These are phyloP conservation scores for Punctularia strigosozonata DNA, from an alignment of 768 basidiomycete species.

Conservation along the genomic window DNA sequence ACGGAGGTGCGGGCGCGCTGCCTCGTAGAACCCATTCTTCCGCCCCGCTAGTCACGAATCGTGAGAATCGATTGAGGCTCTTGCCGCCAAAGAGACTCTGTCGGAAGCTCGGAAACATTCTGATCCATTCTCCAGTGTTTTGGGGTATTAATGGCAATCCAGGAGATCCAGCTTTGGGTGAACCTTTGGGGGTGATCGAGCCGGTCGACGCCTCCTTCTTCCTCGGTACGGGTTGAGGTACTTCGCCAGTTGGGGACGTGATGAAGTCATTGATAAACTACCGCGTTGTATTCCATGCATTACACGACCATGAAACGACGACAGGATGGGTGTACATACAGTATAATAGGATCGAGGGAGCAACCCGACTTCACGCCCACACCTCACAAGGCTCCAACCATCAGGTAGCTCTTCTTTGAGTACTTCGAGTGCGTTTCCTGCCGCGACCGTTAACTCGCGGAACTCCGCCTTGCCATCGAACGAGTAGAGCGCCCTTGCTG, in stretches of 20 bases:
- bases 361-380: conserved; percentile 41
- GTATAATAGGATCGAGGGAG: conserved; percentile 65
- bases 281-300: not conserved
- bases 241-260: conserved; percentile 31
- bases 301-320: not conserved
- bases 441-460: conserved; percentile 53
- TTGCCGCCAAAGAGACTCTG: conserved; percentile 67
- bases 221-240: conserved; percentile 16
- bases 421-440: conserved; percentile 62
- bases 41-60: conserved; percentile 77
- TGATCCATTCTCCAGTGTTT: conserved; percentile 66
- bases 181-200: conserved; percentile 39
- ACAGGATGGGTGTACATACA: conserved; percentile 25
- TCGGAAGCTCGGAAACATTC: conserved; percentile 63
- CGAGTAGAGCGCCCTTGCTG: conserved; percentile 59
- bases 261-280: conserved; percentile 61
- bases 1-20: conserved; percentile 19
- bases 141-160: conserved; percentile 43
- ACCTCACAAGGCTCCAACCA: conserved; percentile 71
- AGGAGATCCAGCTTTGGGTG: conserved; percentile 17
- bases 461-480: conserved; percentile 73
- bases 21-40: conserved; percentile 78
- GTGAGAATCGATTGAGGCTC: conserved; percentile 75
- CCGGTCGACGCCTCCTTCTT: conserved; percentile 26
- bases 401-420: conserved; percentile 62